Evolutionary conservation across 192 early-diverging fungal species (phyloP).

Genomic region (Coemansia sp.): DNA sequence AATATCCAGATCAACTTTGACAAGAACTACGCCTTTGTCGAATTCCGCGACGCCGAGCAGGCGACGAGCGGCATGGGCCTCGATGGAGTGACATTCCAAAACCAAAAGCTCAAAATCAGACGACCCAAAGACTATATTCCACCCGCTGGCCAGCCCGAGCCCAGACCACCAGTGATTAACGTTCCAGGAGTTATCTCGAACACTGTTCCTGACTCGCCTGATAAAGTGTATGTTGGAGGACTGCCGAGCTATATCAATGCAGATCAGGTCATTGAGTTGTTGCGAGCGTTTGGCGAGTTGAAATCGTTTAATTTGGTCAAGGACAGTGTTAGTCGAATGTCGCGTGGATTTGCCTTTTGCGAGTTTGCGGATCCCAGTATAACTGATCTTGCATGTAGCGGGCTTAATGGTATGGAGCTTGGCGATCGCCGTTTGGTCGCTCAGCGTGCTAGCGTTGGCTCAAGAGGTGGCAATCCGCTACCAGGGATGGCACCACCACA

Average conservation of each 20-base stretch:
- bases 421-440: conserved; percentile 92
- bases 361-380: conserved; percentile 87
- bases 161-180: conserved; percentile 61
- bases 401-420: conserved; percentile 93
- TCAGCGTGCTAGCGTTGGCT: conserved; percentile 87
- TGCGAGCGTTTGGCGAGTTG: conserved; percentile 92
- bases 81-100: conserved; percentile 86
- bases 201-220: conserved; percentile 84
- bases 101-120: conserved; percentile 82
- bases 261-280: conserved; percentile 90
- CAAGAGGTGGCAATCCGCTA: conserved; percentile 40
- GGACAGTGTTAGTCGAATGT: conserved; percentile 69
- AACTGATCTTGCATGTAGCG: conserved; percentile 93
- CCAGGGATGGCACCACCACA: conserved; percentile 4
- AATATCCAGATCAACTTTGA: conserved; percentile 88
- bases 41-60: conserved; percentile 89
- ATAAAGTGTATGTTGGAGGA: conserved; percentile 95
- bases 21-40: conserved; percentile 96
- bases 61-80: conserved; percentile 89
- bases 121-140: conserved; percentile 92
- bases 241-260: conserved; percentile 86
- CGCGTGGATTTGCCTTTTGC: conserved; percentile 95
- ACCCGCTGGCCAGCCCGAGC: conserved; percentile 57
- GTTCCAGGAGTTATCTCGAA: conserved; percentile 83
- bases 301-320: conserved; percentile 92